A percentile compares a stretch with the other conserved stretches of the same genome.
Conservation (phyloP, 2,329 filamentous ascomycete species). For the Exophiala calicioides region DNA sequence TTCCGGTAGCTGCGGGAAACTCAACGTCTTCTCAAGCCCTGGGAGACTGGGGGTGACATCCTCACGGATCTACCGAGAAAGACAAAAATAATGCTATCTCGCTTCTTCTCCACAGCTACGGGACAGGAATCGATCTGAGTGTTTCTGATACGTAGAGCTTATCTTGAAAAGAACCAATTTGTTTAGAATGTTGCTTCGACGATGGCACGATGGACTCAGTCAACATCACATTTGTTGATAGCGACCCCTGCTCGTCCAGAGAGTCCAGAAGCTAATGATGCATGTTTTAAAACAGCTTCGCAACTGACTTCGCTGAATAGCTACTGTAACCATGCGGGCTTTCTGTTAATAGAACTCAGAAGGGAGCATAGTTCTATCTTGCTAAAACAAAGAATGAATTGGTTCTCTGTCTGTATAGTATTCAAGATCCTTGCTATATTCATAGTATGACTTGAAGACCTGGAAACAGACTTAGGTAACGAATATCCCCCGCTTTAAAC, state of each 20-base stretch:
- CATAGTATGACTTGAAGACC: background rate
- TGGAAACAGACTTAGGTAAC: background rate
- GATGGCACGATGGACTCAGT: background rate
- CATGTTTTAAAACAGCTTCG: background rate
- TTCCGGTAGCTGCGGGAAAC: background rate
- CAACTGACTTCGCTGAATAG: background rate
- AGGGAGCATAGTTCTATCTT: background rate
- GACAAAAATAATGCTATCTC: background rate
- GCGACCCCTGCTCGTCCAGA: background rate
- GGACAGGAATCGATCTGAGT: background rate
- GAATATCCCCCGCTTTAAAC: background rate
- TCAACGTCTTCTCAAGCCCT: background rate
- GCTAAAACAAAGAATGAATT: background rate
- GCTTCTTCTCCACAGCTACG: background rate
- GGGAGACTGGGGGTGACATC: background rate
- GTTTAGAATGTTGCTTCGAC: background rate
- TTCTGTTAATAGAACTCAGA: background rate
- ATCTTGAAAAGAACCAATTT: background rate
- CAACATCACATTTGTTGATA: background rate
- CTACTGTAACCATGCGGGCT: background rate
- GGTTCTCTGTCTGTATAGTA: background rate
- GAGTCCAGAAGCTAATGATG: background rate
- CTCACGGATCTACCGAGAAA: background rate
- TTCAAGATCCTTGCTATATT: background rate
- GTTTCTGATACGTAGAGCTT: background rate